These are phyloP conservation scores for Phytopythium montanum DNA, from an alignment of 352 stramenopile genomes.

Conservation along the genomic window DNA sequence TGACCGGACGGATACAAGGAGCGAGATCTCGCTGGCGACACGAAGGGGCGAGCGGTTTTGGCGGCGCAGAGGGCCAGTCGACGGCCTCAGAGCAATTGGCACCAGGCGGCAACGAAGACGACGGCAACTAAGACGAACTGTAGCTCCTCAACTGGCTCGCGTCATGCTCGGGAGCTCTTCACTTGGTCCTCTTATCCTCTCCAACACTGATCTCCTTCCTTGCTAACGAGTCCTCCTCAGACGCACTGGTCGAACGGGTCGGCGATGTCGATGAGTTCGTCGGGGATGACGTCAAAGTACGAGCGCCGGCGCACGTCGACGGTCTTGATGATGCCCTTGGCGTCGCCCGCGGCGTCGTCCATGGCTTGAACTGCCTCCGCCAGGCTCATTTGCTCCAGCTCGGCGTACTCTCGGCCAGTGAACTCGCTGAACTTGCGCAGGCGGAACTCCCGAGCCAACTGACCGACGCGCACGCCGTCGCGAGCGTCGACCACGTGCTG, in stretches of 20 bases:
- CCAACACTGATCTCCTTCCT: not conserved
- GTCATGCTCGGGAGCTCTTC: too few species aligned
- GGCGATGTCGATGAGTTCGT: slow-evolving; percentile 23
- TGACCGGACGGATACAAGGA: not conserved
- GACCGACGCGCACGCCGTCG: slow-evolving; percentile 30
- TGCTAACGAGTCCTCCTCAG: not conserved
- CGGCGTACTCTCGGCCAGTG: slow-evolving; percentile 27
- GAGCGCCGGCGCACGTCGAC: slow-evolving; percentile 19
- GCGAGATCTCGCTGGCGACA: not conserved
- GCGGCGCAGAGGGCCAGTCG: not conserved
- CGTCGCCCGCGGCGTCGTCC: slow-evolving; percentile 18
- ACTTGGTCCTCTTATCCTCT: too few species aligned
- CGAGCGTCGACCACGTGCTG: slow-evolving; percentile 14
- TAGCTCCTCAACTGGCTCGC: too few species aligned
- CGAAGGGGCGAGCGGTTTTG: not conserved
- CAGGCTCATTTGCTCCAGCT: slow-evolving; percentile 39
- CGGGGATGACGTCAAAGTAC: slow-evolving; percentile 34
- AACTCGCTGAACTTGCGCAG: slow-evolving; percentile 63
- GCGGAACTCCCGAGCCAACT: slow-evolving; percentile 41
- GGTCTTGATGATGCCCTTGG: slow-evolving; percentile 24
- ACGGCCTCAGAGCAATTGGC: too few species aligned
- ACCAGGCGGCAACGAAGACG: too few species aligned
- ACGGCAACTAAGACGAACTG: too few species aligned
- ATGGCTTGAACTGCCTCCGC: slow-evolving; percentile 35
- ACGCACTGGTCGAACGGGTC: slow-evolving; percentile 23